phyloP scores from a whole-genome alignment of 768 basidiomycete species.

The Peribolospora baueri region DNA sequence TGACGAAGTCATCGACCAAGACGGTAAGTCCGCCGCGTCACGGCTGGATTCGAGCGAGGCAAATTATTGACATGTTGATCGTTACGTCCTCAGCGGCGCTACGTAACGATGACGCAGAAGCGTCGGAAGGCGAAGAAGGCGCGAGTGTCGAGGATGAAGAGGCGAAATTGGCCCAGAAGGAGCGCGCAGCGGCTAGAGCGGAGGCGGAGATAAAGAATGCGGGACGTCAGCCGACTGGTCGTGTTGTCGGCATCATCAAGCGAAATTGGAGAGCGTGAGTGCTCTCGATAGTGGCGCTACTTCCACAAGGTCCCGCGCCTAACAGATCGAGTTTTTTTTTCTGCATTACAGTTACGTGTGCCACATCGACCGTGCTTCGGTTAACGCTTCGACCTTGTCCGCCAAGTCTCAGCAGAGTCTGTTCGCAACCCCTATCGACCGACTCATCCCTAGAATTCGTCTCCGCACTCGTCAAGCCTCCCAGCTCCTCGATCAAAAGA shows the following conservation, averaged over 20 bases:
- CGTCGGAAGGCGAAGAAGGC: slow-evolving; percentile 29
- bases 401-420: slow-evolving; percentile 67
- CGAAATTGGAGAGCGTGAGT: slow-evolving; percentile 84
- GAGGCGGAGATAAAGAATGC: slow-evolving; percentile 18
- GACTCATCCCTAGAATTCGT: slow-evolving; percentile 74
- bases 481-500: slow-evolving; percentile 66
- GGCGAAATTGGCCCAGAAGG: slow-evolving; percentile 23
- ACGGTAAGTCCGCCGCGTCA: slow-evolving; percentile 28
- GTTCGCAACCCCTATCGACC: slow-evolving; percentile 79
- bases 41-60: neutral
- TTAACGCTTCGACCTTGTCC: slow-evolving; percentile 49
- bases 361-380: slow-evolving; percentile 72
- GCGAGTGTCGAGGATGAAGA: slow-evolving; percentile 22
- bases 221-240: slow-evolving; percentile 72
- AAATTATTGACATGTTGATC: neutral
- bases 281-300: neutral
- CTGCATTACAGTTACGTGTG: slow-evolving; percentile 47
- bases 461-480: slow-evolving; percentile 87
- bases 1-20: slow-evolving; percentile 83
- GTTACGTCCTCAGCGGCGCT: slow-evolving; percentile 34
- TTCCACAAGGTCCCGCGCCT: neutral
- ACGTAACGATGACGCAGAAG: slow-evolving; percentile 68
- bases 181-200: slow-evolving; percentile 17
- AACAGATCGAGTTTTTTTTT: neutral
- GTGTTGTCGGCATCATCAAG: slow-evolving; percentile 73